These are phyloP conservation scores for Backusella liffmaniae DNA, from an alignment of 192 early-diverging fungal species.

Conservation along the genomic window DNA sequence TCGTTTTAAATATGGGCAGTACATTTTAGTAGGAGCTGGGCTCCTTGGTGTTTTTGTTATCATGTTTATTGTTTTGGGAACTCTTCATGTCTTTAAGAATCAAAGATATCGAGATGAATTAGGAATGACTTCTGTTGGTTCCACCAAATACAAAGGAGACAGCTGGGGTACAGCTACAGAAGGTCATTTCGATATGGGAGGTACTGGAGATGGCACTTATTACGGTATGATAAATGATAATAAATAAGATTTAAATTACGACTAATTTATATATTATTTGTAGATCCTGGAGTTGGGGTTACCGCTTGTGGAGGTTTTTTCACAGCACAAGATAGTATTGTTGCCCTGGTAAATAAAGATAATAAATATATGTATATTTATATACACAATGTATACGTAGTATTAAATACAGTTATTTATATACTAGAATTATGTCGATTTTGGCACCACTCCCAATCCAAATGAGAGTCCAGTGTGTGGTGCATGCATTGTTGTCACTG, in stretches of 20 bases:
- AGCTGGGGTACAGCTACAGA: slow-evolving; percentile 27
- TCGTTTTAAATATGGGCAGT: slow-evolving; percentile 14
- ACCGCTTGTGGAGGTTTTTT: slow-evolving; percentile 29
- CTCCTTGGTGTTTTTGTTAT: slow-evolving; percentile 12
- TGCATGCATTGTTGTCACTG: slow-evolving; percentile 46
- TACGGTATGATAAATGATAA: slow-evolving; percentile 36
- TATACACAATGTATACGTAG: slow-evolving; percentile 11
- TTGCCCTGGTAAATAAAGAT: slow-evolving; percentile 28
- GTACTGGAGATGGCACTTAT: slow-evolving; percentile 48
- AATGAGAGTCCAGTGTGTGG: slow-evolving; percentile 51
- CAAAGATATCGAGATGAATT: not conserved
- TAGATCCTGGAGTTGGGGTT: slow-evolving; percentile 31
- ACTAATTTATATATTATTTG: not conserved
- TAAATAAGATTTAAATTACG: not conserved
- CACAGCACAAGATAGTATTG: slow-evolving; percentile 28
- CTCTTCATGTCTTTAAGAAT: slow-evolving; percentile 20
- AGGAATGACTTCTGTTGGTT: slow-evolving; percentile 21
- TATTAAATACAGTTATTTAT: slow-evolving; percentile 16
- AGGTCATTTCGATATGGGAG: slow-evolving; percentile 31
- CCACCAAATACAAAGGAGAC: slow-evolving; percentile 23
- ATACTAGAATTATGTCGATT: slow-evolving; percentile 45
- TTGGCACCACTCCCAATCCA: slow-evolving; percentile 40
- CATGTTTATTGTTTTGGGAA: slow-evolving; percentile 28
- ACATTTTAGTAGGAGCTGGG: slow-evolving; percentile 8
- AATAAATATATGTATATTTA: slow-evolving; percentile 7